A percentile compares a stretch with the other conserved stretches of the same genome.
Evolutionary conservation across 192 early-diverging fungal species (phyloP).

Genomic region (Entomortierella lignicola): DNA sequence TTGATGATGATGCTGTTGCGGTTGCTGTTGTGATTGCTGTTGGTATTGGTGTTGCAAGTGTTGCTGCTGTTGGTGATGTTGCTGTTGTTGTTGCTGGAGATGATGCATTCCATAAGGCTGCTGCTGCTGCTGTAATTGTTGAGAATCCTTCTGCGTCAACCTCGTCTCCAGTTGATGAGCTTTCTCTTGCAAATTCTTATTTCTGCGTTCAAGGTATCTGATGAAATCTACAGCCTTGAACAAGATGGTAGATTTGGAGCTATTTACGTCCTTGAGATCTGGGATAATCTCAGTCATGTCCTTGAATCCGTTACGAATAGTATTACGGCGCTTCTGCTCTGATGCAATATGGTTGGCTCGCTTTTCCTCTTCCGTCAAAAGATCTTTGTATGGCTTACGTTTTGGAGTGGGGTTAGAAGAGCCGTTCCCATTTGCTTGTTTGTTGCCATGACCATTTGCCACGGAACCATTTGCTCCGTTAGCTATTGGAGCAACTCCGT

Average conservation of each 20-base stretch:
- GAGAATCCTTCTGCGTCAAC: constrained; percentile 12
- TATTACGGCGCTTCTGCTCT: constrained; percentile 80
- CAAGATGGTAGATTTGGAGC: constrained; percentile 73
- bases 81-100: constrained; percentile 2
- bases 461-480: neutral
- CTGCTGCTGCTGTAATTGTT: neutral
- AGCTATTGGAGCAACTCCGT: neutral
- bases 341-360: constrained; percentile 79
- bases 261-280: constrained; percentile 72
- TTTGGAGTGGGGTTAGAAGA: constrained; percentile 19
- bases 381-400: constrained; percentile 67
- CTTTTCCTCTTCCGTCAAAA: constrained; percentile 83
- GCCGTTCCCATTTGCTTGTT: constrained; percentile 5
- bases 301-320: constrained; percentile 87
- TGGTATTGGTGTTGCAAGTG: constrained; percentile 7
- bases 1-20: constrained; percentile 15
- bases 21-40: neutral
- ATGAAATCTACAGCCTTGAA: constrained; percentile 78
- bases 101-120: neutral
- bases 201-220: constrained; percentile 65
- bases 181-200: constrained; percentile 60
- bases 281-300: constrained; percentile 90
- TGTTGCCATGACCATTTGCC: neutral
- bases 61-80: neutral
- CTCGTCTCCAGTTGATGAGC: constrained; percentile 49